Conservation (phyloP, 495 filamentous ascomycete genomes). For the Neurospora pannonica region DNA sequence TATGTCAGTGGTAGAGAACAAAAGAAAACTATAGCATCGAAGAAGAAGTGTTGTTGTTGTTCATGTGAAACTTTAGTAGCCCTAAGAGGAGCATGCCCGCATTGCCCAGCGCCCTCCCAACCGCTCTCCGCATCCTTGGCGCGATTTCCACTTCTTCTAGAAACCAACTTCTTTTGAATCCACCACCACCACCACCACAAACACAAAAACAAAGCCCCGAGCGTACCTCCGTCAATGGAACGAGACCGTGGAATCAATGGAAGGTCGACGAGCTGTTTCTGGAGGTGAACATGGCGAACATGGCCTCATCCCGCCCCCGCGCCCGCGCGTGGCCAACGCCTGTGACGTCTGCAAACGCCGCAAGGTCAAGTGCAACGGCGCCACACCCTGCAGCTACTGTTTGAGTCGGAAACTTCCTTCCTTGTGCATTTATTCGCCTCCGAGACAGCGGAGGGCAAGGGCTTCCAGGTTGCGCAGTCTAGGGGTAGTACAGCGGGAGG, state of each 20-base stretch:
- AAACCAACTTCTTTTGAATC: neutral
- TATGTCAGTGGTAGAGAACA: neutral
- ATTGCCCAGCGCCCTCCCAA: no score
- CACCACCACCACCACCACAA: neutral
- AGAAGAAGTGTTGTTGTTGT: neutral
- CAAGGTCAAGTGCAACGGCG: conserved; percentile 34
- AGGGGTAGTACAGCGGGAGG: no score
- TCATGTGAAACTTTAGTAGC: neutral
- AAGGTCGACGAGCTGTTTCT: no score
- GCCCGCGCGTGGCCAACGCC: conserved; percentile 32
- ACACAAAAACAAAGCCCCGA: no score
- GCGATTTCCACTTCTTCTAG: neutral
- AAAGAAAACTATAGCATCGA: neutral
- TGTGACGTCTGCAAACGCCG: conserved; percentile 38
- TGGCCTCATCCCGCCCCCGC: conserved; percentile 4
- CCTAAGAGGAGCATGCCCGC: neutral
- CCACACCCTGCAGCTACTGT: conserved; percentile 28
- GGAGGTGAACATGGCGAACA: neutral
- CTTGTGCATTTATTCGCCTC: conserved; percentile 14
- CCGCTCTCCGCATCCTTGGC: neutral
- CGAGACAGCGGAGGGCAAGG: neutral
- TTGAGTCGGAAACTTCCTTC: conserved; percentile 14
- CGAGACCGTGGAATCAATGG: no score
- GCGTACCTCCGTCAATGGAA: no score
- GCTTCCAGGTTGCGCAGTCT: neutral